Conservation (phyloP, 192 early-diverging fungal genomes). For the Geranomyces michiganensis region DNA sequence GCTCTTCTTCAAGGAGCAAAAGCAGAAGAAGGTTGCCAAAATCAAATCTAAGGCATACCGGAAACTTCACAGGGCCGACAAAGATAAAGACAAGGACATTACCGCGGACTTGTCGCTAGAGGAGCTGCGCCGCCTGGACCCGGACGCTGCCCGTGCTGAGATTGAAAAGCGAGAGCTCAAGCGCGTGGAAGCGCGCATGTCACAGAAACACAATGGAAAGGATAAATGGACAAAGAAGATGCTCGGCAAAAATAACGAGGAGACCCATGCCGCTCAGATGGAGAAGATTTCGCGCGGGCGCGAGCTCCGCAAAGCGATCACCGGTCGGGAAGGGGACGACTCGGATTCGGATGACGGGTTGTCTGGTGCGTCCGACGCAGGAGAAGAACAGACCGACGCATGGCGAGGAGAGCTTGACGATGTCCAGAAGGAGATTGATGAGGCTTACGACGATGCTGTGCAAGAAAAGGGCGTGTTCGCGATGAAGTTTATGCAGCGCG, state of each 20-base stretch:
- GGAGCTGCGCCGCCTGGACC: conserved; percentile 62
- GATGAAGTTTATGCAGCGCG: conserved; percentile 99
- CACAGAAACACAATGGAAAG: conserved; percentile 90
- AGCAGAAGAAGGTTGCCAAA: conserved; percentile 89
- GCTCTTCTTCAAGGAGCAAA: conserved; percentile 90
- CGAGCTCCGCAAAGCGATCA: conserved; percentile 78
- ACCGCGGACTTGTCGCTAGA: conserved; percentile 43
- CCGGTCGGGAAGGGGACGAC: conserved; percentile 64
- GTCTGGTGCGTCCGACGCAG: conserved; percentile 53
- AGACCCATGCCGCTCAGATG: conserved; percentile 75
- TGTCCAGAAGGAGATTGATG: conserved; percentile 46
- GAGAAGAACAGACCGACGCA: conserved; percentile 6
- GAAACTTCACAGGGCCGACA: conserved; percentile 84
- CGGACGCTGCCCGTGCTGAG: conserved; percentile 67
- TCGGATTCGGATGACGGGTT: conserved; percentile 63
- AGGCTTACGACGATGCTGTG: conserved; percentile 32
- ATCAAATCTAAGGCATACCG: conserved; percentile 98
- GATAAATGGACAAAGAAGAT: conserved; percentile 95
- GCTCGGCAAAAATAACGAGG: conserved; percentile 46
- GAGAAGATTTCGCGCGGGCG: conserved; percentile 85
- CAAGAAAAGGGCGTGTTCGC: conserved; percentile 81
- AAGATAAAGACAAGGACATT: conserved; percentile 59
- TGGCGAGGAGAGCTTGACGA: neutral
- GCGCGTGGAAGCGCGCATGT: conserved; percentile 90
- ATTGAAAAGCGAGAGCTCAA: conserved; percentile 70